A percentile compares a stretch with the other conserved stretches of the same genome.
These are phyloP conservation scores for Aspergillus calidoustus DNA, from an alignment of 2,329 filamentous ascomycete genomes.

Conservation along the genomic window DNA sequence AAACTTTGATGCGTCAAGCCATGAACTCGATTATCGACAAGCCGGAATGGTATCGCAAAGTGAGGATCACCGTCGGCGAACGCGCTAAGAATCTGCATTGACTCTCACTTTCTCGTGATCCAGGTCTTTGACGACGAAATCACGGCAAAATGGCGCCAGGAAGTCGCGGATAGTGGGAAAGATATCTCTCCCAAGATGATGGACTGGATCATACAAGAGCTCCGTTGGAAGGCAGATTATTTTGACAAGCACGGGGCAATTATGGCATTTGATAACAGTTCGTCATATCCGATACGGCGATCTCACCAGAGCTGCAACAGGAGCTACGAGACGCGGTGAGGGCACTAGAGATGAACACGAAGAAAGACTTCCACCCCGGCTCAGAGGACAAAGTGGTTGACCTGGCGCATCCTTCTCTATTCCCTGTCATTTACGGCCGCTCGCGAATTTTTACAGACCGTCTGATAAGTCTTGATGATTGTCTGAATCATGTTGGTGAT, in stretches of 20 bases:
- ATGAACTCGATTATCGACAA: neutral
- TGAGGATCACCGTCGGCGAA: neutral
- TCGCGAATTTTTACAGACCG: conserved; percentile 30
- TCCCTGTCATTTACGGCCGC: conserved; percentile 39
- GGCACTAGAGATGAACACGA: conserved; percentile 55
- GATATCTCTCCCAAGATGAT: too few species aligned
- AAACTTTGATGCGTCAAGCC: neutral
- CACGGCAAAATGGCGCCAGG: neutral
- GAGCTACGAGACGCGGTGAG: conserved; percentile 53
- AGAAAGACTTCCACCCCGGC: conserved; percentile 68
- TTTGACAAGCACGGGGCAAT: neutral
- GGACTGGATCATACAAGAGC: too few species aligned
- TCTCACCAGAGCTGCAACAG: conserved; percentile 47
- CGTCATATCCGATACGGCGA: conserved; percentile 58
- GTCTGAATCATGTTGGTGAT: conserved; percentile 21
- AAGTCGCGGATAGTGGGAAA: too few species aligned
- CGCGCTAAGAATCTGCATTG: neutral
- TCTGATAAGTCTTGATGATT: conserved; percentile 31
- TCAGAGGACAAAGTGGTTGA: conserved; percentile 64
- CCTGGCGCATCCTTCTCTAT: conserved; percentile 66
- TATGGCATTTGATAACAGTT: conserved; percentile 48
- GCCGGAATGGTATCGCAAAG: neutral
- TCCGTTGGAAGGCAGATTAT: neutral
- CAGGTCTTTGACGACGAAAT: neutral
- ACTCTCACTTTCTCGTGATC: too few species aligned